Conservation (phyloP, 169 alveolate species). For the Eimeria zaria region DNA sequence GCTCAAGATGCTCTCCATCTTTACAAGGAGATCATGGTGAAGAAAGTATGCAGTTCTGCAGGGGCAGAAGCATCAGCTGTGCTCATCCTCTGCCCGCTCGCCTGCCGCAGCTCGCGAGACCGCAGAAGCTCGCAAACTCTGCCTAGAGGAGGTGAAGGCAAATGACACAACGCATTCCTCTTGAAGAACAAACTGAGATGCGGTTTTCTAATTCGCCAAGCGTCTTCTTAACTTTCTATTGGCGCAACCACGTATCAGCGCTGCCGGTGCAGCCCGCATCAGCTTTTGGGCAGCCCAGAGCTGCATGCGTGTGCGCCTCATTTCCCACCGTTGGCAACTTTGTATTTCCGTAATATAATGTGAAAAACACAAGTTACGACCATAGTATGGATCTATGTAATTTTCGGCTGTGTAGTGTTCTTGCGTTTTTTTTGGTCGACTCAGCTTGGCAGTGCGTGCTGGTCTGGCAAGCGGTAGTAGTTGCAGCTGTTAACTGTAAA, state of each 20-base stretch:
- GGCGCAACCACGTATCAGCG: background rate
- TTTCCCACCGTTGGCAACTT: background rate
- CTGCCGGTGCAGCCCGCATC: background rate
- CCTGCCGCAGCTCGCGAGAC: background rate
- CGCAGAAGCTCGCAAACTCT: background rate
- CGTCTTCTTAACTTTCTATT: background rate
- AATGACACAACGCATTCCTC: background rate
- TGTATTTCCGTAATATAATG: background rate
- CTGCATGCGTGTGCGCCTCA: background rate
- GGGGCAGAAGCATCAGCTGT: background rate
- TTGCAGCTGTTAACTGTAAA: background rate
- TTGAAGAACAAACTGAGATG: background rate
- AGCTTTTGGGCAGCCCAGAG: background rate
- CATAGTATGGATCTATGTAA: background rate
- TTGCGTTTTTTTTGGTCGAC: background rate
- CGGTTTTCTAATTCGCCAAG: background rate
- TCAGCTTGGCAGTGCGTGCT: background rate
- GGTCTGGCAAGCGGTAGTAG: background rate
- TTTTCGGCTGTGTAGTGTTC: background rate
- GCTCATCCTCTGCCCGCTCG: background rate
- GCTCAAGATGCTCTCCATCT: slow-evolving; percentile 41
- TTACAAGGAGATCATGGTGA: background rate
- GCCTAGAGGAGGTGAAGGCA: background rate
- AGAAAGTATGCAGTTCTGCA: background rate
- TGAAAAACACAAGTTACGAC: no score